A percentile compares a stretch with the other conserved stretches of the same genome.
phyloP scores from a whole-genome alignment of 148 eudicot species.

The Camellia granthamiana region DNA sequence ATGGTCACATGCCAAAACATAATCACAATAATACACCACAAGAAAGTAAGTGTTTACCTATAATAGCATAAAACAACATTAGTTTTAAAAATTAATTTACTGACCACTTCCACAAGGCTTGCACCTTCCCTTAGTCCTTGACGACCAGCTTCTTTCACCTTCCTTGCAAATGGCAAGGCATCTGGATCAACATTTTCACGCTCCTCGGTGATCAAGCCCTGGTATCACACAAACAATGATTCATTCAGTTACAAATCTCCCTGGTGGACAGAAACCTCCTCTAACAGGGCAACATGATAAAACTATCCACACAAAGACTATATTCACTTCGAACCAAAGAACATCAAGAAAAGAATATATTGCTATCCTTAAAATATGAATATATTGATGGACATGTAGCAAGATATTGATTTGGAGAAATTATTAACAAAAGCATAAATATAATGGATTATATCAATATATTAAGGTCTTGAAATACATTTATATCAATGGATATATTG shows the following conservation, averaged over 20 bases:
- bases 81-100: slow-evolving; percentile 23
- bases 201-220: slow-evolving; percentile 90
- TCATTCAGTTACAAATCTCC: neutral
- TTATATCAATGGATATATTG: no score
- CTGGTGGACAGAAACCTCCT: neutral
- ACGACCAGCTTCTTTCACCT: slow-evolving; percentile 68
- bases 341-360: neutral
- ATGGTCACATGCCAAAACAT: neutral
- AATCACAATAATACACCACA: neutral
- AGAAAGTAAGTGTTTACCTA: neutral
- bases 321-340: neutral
- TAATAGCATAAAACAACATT: neutral
- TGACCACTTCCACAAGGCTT: slow-evolving; percentile 83
- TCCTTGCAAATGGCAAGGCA: slow-evolving; percentile 87
- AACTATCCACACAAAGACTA: neutral
- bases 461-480: no score
- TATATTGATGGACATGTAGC: no score
- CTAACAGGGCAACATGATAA: neutral
- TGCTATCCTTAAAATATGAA: neutral
- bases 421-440: no score
- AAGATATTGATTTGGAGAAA: no score
- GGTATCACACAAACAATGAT: neutral
- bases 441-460: no score
- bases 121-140: slow-evolving; percentile 94
- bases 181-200: slow-evolving; percentile 80